Conservation (phyloP, 768 basidiomycete genomes). For the Mrakia gelida region DNA sequence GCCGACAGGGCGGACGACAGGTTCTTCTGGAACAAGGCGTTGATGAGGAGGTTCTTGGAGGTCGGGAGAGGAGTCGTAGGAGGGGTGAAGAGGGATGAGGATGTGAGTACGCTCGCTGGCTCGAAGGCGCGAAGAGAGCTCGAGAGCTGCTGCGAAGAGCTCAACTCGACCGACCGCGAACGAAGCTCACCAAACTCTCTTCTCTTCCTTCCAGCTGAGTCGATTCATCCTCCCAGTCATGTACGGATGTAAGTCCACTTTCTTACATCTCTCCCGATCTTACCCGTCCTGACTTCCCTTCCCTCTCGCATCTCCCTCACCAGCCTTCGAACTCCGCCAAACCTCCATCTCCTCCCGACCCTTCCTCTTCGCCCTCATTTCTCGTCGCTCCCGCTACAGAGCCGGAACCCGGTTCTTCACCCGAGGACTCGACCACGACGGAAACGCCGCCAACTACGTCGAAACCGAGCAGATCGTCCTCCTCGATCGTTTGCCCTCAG, state of each 20-base stretch:
- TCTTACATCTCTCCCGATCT: background rate
- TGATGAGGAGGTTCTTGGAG: slow-evolving; percentile 63
- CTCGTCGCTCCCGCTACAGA: slow-evolving; percentile 86
- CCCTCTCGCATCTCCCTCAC: background rate
- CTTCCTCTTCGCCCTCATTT: slow-evolving; percentile 80
- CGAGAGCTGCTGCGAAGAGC: too few relatives aligned
- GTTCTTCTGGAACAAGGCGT: slow-evolving; percentile 95
- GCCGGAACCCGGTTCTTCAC: slow-evolving; percentile 97
- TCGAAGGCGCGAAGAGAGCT: too few relatives aligned
- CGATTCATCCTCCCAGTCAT: slow-evolving; percentile 86
- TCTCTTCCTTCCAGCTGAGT: slow-evolving; percentile 57
- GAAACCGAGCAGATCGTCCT: slow-evolving; percentile 94
- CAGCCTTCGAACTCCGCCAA: slow-evolving; percentile 83
- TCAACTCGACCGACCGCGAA: background rate
- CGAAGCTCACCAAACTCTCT: background rate
- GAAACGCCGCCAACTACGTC: slow-evolving; percentile 94
- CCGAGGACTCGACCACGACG: slow-evolving; percentile 81
- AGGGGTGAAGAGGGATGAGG: slow-evolving; percentile 54
- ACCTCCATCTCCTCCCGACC: slow-evolving; percentile 65
- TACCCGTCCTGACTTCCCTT: background rate
- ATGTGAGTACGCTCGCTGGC: background rate
- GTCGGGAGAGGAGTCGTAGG: slow-evolving; percentile 49
- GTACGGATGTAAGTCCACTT: slow-evolving; percentile 74
- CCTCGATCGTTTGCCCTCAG: slow-evolving; percentile 51
- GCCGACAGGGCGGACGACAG: slow-evolving; percentile 74